These are phyloP conservation scores for Mycena kentingensis DNA, from an alignment of 768 basidiomycete species.

Conservation along the genomic window DNA sequence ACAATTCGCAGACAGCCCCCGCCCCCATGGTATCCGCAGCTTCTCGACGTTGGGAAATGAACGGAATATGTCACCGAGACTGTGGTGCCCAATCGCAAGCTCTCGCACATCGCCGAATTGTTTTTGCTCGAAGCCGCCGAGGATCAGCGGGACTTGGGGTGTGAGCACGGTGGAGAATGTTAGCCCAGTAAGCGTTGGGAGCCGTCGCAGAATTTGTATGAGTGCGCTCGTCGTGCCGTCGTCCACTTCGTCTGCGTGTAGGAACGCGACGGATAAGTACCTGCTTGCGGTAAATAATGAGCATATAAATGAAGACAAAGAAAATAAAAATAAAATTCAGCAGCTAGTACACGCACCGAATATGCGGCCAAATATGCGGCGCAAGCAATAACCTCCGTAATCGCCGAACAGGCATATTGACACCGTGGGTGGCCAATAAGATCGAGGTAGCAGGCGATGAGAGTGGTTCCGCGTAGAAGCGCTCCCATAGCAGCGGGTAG, in stretches of 20 bases:
- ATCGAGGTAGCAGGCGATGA: background rate
- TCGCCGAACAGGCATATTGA: background rate
- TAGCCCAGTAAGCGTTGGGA: background rate
- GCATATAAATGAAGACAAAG: background rate
- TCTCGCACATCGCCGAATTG: background rate
- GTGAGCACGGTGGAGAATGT: background rate
- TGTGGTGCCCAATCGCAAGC: background rate
- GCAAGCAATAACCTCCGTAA: background rate
- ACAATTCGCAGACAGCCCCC: background rate
- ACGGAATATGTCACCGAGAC: background rate
- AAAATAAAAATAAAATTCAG: background rate
- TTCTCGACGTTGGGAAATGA: background rate
- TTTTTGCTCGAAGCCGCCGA: background rate
- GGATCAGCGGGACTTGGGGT: background rate
- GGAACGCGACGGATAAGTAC: background rate
- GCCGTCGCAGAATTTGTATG: background rate
- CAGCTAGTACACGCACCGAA: background rate
- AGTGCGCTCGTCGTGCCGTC: background rate
- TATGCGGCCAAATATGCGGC: conserved; percentile 1
- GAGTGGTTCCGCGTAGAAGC: background rate
- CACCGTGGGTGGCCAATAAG: background rate
- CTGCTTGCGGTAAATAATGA: background rate
- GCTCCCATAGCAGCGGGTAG: background rate
- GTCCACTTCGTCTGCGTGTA: background rate
- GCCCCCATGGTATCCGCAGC: background rate